phyloP scores from a whole-genome alignment of 1,284 basidiomycete species.

The Puccinia triticina region DNA sequence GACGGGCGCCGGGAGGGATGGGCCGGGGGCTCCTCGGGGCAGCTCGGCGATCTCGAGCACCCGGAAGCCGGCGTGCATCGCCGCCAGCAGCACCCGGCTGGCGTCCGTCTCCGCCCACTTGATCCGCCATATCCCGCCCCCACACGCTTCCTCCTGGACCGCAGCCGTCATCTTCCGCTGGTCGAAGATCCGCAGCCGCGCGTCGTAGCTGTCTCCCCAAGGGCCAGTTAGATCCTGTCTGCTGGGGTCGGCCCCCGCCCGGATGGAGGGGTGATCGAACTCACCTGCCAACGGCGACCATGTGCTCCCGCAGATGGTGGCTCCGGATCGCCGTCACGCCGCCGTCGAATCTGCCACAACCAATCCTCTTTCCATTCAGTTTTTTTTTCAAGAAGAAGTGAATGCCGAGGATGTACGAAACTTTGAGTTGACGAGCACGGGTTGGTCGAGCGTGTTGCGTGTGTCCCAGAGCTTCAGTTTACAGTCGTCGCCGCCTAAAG shows the following conservation, averaged over 20 bases:
- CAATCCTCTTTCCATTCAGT: no score
- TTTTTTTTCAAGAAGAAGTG: background rate
- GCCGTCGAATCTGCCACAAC: slow-evolving; percentile 73
- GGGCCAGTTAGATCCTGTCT: background rate
- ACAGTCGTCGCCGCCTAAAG: slow-evolving; percentile 86
- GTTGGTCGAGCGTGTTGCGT: slow-evolving; percentile 68
- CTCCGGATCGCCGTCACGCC: slow-evolving; percentile 90
- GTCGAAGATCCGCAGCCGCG: slow-evolving; percentile 80
- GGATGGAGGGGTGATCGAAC: slow-evolving; percentile 41
- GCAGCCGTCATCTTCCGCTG: slow-evolving; percentile 70
- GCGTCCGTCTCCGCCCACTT: slow-evolving; percentile 87
- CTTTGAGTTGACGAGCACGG: slow-evolving; percentile 76
- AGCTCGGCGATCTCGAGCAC: slow-evolving; percentile 63
- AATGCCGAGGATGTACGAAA: slow-evolving; percentile 58
- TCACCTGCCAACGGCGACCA: slow-evolving; percentile 88
- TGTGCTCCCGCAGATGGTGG: slow-evolving; percentile 75
- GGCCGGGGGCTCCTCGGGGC: no score
- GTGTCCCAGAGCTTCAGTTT: slow-evolving; percentile 89
- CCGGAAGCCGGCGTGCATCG: slow-evolving; percentile 98
- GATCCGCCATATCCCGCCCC: slow-evolving; percentile 91
- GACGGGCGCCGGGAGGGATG: no score
- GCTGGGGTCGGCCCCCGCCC: background rate
- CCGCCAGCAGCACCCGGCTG: slow-evolving; percentile 79
- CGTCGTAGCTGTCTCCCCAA: slow-evolving; percentile 73
- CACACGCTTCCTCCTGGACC: slow-evolving; percentile 70